Evolutionary conservation across 371 early-diverging fungal genomes (phyloP).

Genomic region (Mortierella sp.): DNA sequence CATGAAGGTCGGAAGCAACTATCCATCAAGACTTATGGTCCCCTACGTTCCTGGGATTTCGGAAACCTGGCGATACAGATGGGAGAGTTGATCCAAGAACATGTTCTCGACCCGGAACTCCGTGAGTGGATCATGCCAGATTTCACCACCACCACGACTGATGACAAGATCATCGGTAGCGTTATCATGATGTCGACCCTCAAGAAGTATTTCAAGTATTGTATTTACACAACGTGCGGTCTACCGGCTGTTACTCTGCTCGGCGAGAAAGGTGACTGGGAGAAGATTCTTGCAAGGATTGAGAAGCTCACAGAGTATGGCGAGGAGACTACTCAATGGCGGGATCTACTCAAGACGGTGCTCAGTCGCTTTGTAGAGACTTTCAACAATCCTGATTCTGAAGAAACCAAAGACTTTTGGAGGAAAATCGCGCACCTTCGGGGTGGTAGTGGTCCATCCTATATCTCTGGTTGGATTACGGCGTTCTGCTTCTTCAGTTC

Average conservation of each 20-base stretch:
- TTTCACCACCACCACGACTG: constrained; percentile 27
- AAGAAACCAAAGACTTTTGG: constrained; percentile 42
- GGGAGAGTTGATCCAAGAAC: constrained; percentile 23
- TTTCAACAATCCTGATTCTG: constrained; percentile 25
- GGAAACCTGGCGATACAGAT: constrained; percentile 16
- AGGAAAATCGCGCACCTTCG: constrained; percentile 12
- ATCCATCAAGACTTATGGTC: constrained; percentile 3
- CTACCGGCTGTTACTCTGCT: constrained; percentile 44
- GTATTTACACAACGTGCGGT: constrained; percentile 20
- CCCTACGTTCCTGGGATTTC: constrained; percentile 17
- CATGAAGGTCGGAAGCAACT: constrained; percentile 42
- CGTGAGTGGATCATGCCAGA: constrained; percentile 23
- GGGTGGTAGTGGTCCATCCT: constrained; percentile 8
- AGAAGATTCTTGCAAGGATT: constrained; percentile 29
- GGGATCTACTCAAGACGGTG: constrained; percentile 34
- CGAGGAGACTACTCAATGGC: constrained; percentile 29
- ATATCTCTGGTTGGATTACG: constrained; percentile 39
- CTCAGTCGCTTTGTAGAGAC: constrained; percentile 30
- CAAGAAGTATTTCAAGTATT: constrained; percentile 37
- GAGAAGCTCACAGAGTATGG: constrained; percentile 39
- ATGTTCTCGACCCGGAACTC: constrained; percentile 20
- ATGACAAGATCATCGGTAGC: constrained; percentile 20
- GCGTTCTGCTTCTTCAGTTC: constrained; percentile 30
- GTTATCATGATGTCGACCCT: constrained; percentile 39
- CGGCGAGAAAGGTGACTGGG: constrained; percentile 37